Conservation (phyloP, 306 rosid genomes). For the Acacia melanoxylon region DNA sequence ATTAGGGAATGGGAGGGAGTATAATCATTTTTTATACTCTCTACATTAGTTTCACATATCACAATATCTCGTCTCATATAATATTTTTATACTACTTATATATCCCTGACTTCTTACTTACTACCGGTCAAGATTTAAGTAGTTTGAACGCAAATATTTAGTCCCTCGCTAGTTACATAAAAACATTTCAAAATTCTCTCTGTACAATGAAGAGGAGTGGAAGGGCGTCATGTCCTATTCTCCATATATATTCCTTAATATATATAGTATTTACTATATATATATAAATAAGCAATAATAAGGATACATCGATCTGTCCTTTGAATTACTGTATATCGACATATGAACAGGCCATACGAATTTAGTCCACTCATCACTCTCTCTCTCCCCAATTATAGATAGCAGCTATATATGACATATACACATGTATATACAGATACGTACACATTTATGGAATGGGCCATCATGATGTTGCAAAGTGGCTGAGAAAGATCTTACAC, state of each 20-base stretch:
- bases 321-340: neutral
- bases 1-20: too few relatives aligned
- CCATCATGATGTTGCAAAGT: constrained; percentile 27
- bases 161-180: neutral
- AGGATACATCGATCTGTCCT: neutral
- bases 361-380: constrained; percentile 14
- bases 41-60: neutral
- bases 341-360: constrained; percentile 30
- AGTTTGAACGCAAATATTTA: neutral
- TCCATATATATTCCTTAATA: too few relatives aligned
- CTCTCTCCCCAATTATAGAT: constrained; percentile 3
- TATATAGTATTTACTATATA: neutral
- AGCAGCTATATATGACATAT: neutral
- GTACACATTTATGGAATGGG: constrained; percentile 27
- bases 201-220: neutral
- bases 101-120: neutral
- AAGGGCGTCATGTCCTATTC: neutral
- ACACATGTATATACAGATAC: neutral
- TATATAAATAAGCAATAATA: neutral
- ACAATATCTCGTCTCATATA: neutral
- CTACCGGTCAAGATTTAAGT: neutral
- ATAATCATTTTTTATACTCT: neutral
- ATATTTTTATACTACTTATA: neutral
- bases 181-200: neutral
- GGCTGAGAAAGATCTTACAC: constrained; percentile 29